These are phyloP conservation scores for Alloteropsis angusta DNA, from an alignment of 202 grass and related monocot genomes.

Conservation along the genomic window DNA sequence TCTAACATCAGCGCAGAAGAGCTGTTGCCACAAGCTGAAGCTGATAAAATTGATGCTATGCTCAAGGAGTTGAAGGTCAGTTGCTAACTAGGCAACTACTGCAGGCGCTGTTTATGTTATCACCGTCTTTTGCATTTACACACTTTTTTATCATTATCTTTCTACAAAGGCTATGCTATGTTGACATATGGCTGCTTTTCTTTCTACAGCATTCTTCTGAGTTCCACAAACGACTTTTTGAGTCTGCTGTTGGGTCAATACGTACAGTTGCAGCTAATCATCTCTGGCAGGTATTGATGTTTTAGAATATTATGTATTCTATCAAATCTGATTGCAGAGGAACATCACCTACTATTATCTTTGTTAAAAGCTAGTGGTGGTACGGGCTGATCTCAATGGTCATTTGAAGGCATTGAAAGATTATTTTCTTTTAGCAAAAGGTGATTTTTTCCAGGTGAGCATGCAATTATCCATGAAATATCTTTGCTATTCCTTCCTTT, in stretches of 20 bases:
- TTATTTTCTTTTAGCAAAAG: constrained; percentile 99
- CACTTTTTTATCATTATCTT: constrained; percentile 9
- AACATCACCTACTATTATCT: constrained; percentile 19
- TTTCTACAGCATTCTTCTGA: constrained; percentile 88
- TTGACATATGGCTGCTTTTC: background rate
- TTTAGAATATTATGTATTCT: constrained; percentile 13
- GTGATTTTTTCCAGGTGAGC: constrained; percentile 96
- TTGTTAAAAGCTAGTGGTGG: constrained; percentile 87
- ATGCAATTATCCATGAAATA: background rate
- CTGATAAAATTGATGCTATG: constrained; percentile 87
- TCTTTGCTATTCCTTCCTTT: constrained; percentile 1
- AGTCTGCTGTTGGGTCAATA: constrained; percentile 87
- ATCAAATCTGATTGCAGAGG: constrained; percentile 20
- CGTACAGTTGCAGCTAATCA: constrained; percentile 91
- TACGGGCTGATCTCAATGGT: constrained; percentile 94
- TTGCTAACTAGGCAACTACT: constrained; percentile 8
- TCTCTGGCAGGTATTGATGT: constrained; percentile 77
- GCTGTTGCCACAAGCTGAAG: constrained; percentile 81
- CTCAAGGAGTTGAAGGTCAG: constrained; percentile 81
- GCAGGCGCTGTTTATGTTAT: background rate
- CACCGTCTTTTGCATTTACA: constrained; percentile 4
- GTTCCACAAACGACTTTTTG: constrained; percentile 88
- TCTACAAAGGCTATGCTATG: background rate
- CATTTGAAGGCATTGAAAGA: constrained; percentile 96
- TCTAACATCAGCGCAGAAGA: constrained; percentile 61